phyloP scores from a whole-genome alignment of 495 filamentous ascomycete species.

The Penicillium tannophilum region DNA sequence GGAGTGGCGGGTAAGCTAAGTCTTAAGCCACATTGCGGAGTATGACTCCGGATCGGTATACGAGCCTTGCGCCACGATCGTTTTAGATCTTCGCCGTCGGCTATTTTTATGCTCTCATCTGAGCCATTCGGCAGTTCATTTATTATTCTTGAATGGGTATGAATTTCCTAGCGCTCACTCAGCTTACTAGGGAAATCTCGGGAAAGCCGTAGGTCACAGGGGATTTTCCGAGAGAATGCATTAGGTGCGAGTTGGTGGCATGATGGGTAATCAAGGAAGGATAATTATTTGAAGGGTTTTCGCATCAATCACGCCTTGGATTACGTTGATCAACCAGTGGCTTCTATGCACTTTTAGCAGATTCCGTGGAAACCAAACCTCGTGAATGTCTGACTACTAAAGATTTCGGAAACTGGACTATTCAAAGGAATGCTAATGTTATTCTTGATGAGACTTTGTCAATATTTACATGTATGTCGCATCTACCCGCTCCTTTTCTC shows the following conservation, averaged over 20 bases:
- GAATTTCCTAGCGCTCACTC: not conserved
- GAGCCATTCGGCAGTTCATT: not conserved
- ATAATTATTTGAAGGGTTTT: too few relatives aligned
- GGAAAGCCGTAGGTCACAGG: too few relatives aligned
- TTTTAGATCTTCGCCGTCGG: not conserved
- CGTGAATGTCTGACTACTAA: too few relatives aligned
- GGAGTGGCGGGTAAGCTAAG: too few relatives aligned
- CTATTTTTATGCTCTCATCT: not conserved
- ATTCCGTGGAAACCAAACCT: too few relatives aligned
- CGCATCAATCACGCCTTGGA: too few relatives aligned
- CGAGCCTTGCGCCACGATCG: not conserved
- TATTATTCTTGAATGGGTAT: not conserved
- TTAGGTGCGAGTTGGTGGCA: conserved; percentile 18
- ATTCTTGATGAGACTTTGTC: conserved; percentile 2
- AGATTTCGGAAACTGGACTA: too few relatives aligned
- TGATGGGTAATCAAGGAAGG: conserved; percentile 21
- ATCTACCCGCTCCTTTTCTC: conserved; percentile 33
- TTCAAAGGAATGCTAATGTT: not conserved
- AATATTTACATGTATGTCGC: conserved; percentile 18
- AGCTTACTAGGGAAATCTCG: not conserved
- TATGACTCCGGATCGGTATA: not conserved
- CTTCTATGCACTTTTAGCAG: too few relatives aligned
- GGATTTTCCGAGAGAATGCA: too few relatives aligned
- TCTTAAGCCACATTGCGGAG: not conserved
- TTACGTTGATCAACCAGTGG: too few relatives aligned